A percentile compares a stretch with the other conserved stretches of the same genome.
phyloP scores from a whole-genome alignment of 139 green algal genomes.

The Chlorokybus atmophyticus region DNA sequence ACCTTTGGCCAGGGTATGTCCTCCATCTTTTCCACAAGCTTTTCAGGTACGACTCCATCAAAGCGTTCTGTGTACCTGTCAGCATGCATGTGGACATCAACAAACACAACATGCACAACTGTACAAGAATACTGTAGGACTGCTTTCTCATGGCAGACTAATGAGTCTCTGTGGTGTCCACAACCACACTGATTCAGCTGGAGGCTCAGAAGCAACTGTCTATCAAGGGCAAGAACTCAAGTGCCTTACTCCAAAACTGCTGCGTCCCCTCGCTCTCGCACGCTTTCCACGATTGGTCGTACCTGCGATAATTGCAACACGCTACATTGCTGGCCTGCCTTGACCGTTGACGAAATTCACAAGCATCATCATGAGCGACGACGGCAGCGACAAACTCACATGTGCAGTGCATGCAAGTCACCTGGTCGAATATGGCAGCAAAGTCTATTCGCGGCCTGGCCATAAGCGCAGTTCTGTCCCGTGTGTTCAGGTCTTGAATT shows the following conservation, averaged over 20 bases:
- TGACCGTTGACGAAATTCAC: too few relatives aligned
- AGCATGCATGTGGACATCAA: background rate
- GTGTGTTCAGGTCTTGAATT: too few relatives aligned
- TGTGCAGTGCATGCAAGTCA: conserved; percentile 18
- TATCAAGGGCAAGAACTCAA: background rate
- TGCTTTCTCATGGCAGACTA: background rate
- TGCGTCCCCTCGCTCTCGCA: conserved; percentile 62
- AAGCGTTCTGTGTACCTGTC: conserved; percentile 72
- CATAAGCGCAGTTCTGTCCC: conserved; percentile 16
- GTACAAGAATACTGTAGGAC: background rate
- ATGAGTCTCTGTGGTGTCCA: background rate
- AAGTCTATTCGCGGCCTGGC: conserved; percentile 79
- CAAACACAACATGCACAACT: background rate
- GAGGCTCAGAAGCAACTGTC: background rate
- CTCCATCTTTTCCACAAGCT: conserved; percentile 58
- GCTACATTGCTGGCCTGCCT: too few relatives aligned
- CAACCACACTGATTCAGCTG: background rate
- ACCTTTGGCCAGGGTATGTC: conserved; percentile 17
- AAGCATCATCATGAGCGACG: too few relatives aligned
- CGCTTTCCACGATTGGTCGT: conserved; percentile 74
- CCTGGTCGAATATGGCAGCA: conserved; percentile 62
- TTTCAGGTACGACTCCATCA: conserved; percentile 59
- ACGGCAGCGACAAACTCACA: background rate
- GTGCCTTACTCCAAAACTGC: conserved; percentile 55
- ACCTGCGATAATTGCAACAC: conserved; percentile 13